phyloP scores from a whole-genome alignment of 139 green algal genomes.

The Closterium sp. region DNA sequence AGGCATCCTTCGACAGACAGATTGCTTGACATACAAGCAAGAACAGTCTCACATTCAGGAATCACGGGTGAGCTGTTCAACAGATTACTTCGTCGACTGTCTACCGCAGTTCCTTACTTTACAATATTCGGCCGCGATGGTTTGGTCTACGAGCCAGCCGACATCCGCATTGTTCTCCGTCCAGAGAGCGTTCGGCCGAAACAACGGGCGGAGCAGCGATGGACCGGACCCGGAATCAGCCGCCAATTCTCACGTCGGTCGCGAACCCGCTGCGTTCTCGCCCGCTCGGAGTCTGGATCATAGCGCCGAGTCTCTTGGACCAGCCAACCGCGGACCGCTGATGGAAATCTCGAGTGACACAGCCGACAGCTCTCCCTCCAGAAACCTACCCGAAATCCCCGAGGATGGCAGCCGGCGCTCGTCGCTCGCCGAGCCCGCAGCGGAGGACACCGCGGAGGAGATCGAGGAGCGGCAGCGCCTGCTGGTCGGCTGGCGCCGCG shows the following conservation, averaged over 20 bases:
- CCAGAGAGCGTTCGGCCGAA: neutral
- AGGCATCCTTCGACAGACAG: neutral
- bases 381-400: neutral
- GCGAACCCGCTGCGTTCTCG: neutral
- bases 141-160: neutral
- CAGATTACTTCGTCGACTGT: too few species aligned
- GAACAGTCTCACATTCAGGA: too few species aligned
- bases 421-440: neutral
- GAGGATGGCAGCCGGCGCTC: neutral
- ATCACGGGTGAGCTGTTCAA: too few species aligned
- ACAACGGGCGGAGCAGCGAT: neutral
- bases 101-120: neutral
- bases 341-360: neutral
- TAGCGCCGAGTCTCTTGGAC: neutral
- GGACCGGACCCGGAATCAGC: neutral
- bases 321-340: neutral
- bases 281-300: neutral
- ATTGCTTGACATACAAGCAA: too few species aligned
- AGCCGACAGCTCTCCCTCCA: neutral
- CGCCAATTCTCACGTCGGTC: neutral
- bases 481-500: neutral
- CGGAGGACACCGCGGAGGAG: neutral
- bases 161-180: neutral
- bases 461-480: neutral
- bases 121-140: neutral